Conservation (phyloP, 306 rosid species). For the Arachis stenosperma region DNA sequence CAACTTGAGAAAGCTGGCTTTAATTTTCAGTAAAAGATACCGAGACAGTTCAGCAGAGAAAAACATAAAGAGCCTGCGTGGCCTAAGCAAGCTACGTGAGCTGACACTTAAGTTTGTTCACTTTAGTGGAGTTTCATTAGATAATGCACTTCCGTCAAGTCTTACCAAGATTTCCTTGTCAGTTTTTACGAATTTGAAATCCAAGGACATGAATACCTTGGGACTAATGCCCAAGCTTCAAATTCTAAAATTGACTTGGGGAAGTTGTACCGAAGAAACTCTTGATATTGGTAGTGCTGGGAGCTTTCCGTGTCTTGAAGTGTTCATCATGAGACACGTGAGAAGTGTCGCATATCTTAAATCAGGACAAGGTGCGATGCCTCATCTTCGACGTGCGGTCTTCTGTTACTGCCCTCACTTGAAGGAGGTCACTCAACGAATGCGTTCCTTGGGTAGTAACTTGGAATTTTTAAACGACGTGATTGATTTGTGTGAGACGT, state of each 20-base stretch:
- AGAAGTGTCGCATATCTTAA: neutral
- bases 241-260: neutral
- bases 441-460: neutral
- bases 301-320: slow-evolving; percentile 1
- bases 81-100: neutral
- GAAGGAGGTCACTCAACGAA: neutral
- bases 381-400: neutral
- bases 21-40: neutral
- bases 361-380: slow-evolving; percentile 23
- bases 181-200: neutral
- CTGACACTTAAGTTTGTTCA: neutral
- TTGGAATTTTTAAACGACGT: neutral
- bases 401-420: accelerated
- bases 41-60: neutral
- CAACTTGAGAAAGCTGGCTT: slow-evolving; percentile 25
- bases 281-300: neutral
- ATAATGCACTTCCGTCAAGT: neutral
- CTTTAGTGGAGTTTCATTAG: neutral
- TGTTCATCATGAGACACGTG: neutral
- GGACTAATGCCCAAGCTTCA: slow-evolving; percentile 10
- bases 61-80: neutral
- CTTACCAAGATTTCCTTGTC: slow-evolving; percentile 5
- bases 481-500: neutral
- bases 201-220: neutral
- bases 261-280: too few relatives aligned